Conservation (phyloP, 805 yeast species). For the Pichia eremophila region DNA sequence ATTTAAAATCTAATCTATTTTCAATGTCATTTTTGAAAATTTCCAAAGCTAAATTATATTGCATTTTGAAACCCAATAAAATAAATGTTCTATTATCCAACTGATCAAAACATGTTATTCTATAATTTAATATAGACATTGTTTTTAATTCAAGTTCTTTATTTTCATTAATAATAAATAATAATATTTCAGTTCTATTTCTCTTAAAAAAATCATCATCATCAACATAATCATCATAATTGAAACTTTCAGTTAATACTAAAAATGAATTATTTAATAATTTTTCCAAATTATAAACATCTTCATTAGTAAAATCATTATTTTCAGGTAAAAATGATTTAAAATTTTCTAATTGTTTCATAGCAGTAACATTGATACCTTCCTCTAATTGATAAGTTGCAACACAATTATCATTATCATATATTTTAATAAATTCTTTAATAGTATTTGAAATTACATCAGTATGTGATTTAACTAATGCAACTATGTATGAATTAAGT, state of each 20-base stretch:
- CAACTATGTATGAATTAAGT: too few species aligned
- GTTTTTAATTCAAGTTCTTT: constrained; percentile 7
- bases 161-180: constrained; percentile 8
- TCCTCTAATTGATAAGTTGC: constrained; percentile 13
- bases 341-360: constrained; percentile 1
- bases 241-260: constrained; percentile 5
- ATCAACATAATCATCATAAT: constrained; percentile 4
- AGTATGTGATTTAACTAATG: too few species aligned
- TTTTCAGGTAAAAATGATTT: constrained; percentile 7
- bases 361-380: constrained; percentile 7
- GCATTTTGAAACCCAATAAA: constrained; percentile 10
- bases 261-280: constrained; percentile 9
- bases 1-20: not conserved
- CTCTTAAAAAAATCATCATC: not conserved
- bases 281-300: not conserved
- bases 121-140: constrained; percentile 9
- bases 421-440: not conserved
- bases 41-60: constrained; percentile 4
- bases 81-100: constrained; percentile 4
- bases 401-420: not conserved
- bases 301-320: constrained; percentile 4
- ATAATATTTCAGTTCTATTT: constrained; percentile 8
- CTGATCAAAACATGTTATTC: not conserved
- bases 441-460: too few species aligned
- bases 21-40: not conserved